phyloP scores from a whole-genome alignment of 306 rosid genomes.

The Pyrus betulifolia region DNA sequence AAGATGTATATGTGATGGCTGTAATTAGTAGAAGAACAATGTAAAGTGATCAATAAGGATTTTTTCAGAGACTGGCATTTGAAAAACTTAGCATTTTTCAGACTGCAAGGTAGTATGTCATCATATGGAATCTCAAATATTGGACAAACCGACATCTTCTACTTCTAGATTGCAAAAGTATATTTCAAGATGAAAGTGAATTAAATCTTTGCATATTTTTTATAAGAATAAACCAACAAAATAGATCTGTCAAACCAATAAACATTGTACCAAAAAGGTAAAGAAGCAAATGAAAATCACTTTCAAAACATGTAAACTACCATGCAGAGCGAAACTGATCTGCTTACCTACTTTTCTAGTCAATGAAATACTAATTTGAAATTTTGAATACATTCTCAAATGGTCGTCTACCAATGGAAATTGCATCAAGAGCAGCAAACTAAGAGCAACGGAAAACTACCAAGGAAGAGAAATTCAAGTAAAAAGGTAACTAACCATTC shows the following conservation, averaged over 20 bases:
- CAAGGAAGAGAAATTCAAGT: background rate
- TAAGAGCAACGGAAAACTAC: background rate
- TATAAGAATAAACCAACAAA: background rate
- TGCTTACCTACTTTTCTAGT: background rate
- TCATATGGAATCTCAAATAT: background rate
- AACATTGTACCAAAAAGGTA: background rate
- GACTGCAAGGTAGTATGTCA: background rate
- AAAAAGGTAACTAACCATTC: constrained; percentile 33
- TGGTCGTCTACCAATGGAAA: too few species aligned
- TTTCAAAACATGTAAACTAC: background rate
- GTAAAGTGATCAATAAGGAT: background rate
- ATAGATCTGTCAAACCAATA: background rate
- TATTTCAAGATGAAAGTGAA: background rate
- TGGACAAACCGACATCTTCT: background rate
- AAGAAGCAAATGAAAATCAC: background rate
- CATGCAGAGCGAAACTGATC: background rate
- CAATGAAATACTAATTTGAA: background rate
- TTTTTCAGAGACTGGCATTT: background rate
- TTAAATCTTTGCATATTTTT: background rate
- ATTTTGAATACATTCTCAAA: background rate
- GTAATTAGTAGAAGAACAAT: background rate
- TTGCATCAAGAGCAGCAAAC: background rate
- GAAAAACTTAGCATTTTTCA: background rate
- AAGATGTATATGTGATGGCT: background rate
- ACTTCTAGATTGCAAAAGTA: background rate